These are phyloP conservation scores for Leccinum subtestaceum DNA, from an alignment of 768 basidiomycete genomes.

Conservation along the genomic window DNA sequence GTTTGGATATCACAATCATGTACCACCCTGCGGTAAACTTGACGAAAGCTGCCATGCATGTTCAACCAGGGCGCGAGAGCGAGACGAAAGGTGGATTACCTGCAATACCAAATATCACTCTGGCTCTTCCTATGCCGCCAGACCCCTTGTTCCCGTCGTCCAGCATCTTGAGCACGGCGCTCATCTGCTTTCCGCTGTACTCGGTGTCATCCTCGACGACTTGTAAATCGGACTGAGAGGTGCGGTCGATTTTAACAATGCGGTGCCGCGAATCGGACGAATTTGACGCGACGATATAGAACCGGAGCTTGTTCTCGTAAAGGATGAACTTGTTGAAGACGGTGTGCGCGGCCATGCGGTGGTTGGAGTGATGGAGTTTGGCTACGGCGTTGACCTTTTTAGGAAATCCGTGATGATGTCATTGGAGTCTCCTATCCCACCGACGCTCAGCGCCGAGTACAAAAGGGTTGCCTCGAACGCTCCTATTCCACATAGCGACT, in stretches of 20 bases:
- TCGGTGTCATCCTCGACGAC: constrained; percentile 86
- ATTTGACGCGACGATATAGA: constrained; percentile 91
- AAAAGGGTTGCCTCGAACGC: not conserved
- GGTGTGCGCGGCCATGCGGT: constrained; percentile 1
- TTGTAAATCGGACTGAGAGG: constrained; percentile 65
- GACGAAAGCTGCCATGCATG: constrained; percentile 64
- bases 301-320: constrained; percentile 88
- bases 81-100: constrained; percentile 41
- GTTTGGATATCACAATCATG: constrained; percentile 85
- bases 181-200: constrained; percentile 89
- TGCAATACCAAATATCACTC: constrained; percentile 78
- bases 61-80: not conserved
- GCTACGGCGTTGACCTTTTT: constrained; percentile 2
- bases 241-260: constrained; percentile 92
- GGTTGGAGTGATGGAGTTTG: not conserved
- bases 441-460: not conserved
- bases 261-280: constrained; percentile 84
- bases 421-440: constrained; percentile 15
- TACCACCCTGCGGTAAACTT: constrained; percentile 96
- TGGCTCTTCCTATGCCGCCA: constrained; percentile 81
- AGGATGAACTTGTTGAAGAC: constrained; percentile 80
- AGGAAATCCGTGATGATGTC: constrained; percentile 24
- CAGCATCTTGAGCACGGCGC: constrained; percentile 87
- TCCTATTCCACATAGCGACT: not conserved
- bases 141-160: constrained; percentile 90